Evolutionary conservation across 2,329 filamentous ascomycete species (phyloP).

Genomic region (Fusarium napiforme): DNA sequence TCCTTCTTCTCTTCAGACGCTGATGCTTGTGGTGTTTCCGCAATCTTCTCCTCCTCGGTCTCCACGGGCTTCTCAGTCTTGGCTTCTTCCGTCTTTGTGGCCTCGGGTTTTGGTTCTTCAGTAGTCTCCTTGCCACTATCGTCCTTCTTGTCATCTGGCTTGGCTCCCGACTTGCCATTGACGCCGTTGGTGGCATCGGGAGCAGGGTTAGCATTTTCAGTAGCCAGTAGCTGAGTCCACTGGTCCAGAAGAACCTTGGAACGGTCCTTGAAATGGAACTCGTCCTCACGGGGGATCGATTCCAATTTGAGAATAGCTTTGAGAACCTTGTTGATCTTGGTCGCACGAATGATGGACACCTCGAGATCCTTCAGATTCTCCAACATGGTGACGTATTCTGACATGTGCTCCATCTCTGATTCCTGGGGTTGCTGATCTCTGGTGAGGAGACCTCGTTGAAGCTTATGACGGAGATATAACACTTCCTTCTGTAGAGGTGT

Average conservation of each 20-base stretch:
- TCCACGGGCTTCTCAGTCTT: constrained; percentile 43
- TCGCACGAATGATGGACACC: constrained; percentile 85
- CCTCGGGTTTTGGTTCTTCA: constrained; percentile 53
- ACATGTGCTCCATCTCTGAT: constrained; percentile 83
- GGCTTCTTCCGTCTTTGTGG: constrained; percentile 45
- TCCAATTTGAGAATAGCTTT: constrained; percentile 92
- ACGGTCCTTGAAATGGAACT: constrained; percentile 88
- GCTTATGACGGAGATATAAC: constrained; percentile 91
- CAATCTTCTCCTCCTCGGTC: constrained; percentile 34
- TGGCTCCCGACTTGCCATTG: constrained; percentile 56
- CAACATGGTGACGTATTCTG: constrained; percentile 80
- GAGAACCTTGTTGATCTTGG: constrained; percentile 99
- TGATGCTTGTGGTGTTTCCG: constrained; percentile 27
- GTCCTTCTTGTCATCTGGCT: constrained; percentile 55
- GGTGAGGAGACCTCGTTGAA: constrained; percentile 92
- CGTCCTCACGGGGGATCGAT: constrained; percentile 86
- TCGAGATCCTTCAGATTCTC: constrained; percentile 85
- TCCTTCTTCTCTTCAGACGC: constrained; percentile 46
- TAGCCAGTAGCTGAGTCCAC: constrained; percentile 87
- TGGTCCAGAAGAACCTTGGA: constrained; percentile 82
- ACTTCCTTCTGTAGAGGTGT: constrained; percentile 72
- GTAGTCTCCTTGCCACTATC: constrained; percentile 54
- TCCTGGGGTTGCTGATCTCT: constrained; percentile 87
- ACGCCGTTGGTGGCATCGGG: constrained; percentile 58
- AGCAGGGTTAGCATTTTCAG: constrained; percentile 59